phyloP scores from a whole-genome alignment of 225 moss, liverwort and hornwort genomes.

The Bryoerythrophyllum caledonicum region DNA sequence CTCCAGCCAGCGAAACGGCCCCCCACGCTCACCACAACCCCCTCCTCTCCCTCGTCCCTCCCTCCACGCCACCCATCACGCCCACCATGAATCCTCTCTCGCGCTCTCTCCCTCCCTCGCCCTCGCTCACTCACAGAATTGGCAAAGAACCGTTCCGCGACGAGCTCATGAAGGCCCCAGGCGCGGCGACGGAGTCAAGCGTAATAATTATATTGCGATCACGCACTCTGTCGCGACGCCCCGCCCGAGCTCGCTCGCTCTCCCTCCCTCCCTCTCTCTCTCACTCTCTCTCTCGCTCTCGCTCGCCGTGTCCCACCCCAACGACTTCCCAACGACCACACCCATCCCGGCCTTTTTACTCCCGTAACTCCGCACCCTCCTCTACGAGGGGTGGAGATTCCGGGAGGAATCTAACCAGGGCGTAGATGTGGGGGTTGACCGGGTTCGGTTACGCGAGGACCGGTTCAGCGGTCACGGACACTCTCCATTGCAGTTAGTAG shows the following conservation, averaged over 20 bases:
- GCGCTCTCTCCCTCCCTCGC: too few species aligned
- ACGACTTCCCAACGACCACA: slow-evolving; percentile 18
- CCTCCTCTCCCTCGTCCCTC: neutral
- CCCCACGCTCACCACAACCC: slow-evolving; percentile 37
- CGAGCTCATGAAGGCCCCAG: slow-evolving; percentile 16
- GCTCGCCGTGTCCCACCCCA: slow-evolving; percentile 3
- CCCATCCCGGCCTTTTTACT: slow-evolving; percentile 1
- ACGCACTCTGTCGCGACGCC: too few species aligned
- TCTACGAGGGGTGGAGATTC: neutral
- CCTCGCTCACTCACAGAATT: neutral
- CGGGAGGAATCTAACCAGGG: too few species aligned
- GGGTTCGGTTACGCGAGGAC: slow-evolving; percentile 33
- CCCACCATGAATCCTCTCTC: slow-evolving; percentile 20
- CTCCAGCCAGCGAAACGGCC: slow-evolving; percentile 19
- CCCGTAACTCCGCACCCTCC: neutral
- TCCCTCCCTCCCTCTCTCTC: neutral
- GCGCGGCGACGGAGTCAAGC: slow-evolving; percentile 44
- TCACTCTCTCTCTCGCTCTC: neutral
- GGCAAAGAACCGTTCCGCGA: neutral
- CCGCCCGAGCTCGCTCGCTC: neutral
- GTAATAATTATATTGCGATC: slow-evolving; percentile 46
- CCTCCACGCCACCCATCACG: slow-evolving; percentile 15
- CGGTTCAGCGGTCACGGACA: slow-evolving; percentile 45
- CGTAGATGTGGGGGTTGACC: slow-evolving; percentile 40
- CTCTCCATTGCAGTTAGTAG: slow-evolving; percentile 34